Evolutionary conservation across 371 early-diverging fungal genomes (phyloP).

Genomic region (Mucor piriformis): DNA sequence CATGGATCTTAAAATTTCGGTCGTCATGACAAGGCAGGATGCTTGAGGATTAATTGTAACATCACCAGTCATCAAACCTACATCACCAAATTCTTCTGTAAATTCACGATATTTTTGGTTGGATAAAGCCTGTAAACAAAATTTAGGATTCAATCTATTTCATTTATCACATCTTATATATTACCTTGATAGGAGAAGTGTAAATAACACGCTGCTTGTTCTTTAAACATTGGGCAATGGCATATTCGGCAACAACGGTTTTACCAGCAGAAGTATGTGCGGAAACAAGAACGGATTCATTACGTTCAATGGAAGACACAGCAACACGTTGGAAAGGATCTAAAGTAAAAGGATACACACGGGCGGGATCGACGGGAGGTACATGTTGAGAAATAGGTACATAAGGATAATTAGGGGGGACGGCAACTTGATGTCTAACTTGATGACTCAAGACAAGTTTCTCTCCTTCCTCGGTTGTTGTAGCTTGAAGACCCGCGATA

Average conservation of each 20-base stretch:
- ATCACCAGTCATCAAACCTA: conserved; percentile 99
- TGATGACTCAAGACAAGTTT: conserved; percentile 60
- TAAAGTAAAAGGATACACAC: conserved; percentile 92
- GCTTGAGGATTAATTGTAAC: conserved; percentile 98
- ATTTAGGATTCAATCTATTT: background rate
- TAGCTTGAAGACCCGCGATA: conserved; percentile 63
- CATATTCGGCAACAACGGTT: conserved; percentile 99
- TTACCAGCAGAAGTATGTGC: conserved; percentile 99
- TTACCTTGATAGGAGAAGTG: conserved; percentile 98
- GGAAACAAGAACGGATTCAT: conserved; percentile 97
- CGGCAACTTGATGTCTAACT: conserved; percentile 94
- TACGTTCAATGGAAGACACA: conserved; percentile 90
- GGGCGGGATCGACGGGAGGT: conserved; percentile 80
- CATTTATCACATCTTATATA: background rate
- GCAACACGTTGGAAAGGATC: conserved; percentile 99
- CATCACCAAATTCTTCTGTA: conserved; percentile 97
- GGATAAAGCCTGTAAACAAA: conserved; percentile 82
- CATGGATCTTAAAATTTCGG: conserved; percentile 99
- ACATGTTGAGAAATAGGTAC: conserved; percentile 86
- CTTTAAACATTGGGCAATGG: conserved; percentile 93
- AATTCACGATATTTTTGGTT: conserved; percentile 99
- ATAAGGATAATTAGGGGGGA: conserved; percentile 88
- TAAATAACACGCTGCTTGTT: conserved; percentile 99
- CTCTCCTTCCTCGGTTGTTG: conserved; percentile 60
- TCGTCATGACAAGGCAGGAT: conserved; percentile 99